These are phyloP conservation scores for Atkinsonella texensis DNA, from an alignment of 2,329 filamentous ascomycete species.

Conservation along the genomic window DNA sequence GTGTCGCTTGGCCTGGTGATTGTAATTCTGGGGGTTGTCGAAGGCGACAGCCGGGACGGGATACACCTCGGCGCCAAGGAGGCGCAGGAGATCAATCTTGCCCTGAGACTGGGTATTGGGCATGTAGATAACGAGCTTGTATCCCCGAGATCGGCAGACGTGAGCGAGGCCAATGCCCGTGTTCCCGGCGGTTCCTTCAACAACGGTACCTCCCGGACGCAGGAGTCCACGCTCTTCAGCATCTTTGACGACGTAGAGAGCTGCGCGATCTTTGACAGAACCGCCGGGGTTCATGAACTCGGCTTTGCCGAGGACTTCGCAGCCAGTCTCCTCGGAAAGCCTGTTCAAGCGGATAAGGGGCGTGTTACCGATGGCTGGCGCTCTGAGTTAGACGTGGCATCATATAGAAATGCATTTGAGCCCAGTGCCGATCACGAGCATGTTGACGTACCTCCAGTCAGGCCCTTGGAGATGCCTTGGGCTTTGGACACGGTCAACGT, in stretches of 20 bases:
- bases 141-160: constrained; percentile 84
- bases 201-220: constrained; percentile 77
- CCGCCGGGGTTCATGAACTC: constrained; percentile 99
- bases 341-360: constrained; percentile 82
- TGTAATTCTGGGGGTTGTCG: constrained; percentile 93
- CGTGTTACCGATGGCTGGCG: constrained; percentile 86
- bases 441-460: constrained; percentile 59
- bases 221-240: constrained; percentile 82
- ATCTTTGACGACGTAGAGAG: constrained; percentile 85
- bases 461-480: constrained; percentile 64
- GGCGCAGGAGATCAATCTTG: constrained; percentile 84
- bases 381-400: background rate
- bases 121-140: constrained; percentile 98
- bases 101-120: constrained; percentile 96
- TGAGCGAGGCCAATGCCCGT: constrained; percentile 96
- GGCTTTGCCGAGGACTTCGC: constrained; percentile 89
- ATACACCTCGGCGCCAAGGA: constrained; percentile 90
- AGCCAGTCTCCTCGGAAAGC: constrained; percentile 82
- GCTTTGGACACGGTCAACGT: constrained; percentile 65
- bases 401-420: background rate
- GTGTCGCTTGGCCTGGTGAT: constrained; percentile 85
- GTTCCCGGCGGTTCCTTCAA: constrained; percentile 95
- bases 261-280: constrained; percentile 90
- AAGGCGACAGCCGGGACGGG: constrained; percentile 93
- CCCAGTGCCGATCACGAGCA: too few species aligned